phyloP scores from a whole-genome alignment of 2,329 filamentous ascomycete species.

The Microcyclospora tardicrescens region DNA sequence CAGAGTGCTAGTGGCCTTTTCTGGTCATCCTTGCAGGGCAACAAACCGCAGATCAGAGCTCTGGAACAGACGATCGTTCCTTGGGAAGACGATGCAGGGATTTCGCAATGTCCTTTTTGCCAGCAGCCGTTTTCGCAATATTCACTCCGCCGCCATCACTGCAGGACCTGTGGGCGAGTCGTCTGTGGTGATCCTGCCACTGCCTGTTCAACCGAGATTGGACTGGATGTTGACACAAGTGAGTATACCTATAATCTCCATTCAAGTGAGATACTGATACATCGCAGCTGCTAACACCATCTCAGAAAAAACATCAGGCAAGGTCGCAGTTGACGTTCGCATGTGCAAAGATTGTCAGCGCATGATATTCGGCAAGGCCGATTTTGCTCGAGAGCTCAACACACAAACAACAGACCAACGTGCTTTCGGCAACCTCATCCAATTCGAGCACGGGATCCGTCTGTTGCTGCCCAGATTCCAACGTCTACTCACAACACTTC shows the following conservation, averaged over 20 bases:
- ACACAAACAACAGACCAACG: slow-evolving; percentile 62
- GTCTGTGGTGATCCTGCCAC: slow-evolving; percentile 83
- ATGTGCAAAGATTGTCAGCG: slow-evolving; percentile 84
- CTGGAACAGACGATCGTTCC: slow-evolving; percentile 86
- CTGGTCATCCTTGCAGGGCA: slow-evolving; percentile 46
- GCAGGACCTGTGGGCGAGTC: slow-evolving; percentile 81
- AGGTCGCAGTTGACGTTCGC: slow-evolving; percentile 65
- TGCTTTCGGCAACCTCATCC: slow-evolving; percentile 68
- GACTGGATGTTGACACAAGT: slow-evolving; percentile 60
- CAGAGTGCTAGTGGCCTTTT: slow-evolving; percentile 39
- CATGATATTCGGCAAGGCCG: slow-evolving; percentile 58
- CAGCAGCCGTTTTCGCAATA: slow-evolving; percentile 92
- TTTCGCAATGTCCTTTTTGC: slow-evolving; percentile 79
- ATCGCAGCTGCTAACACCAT: slow-evolving; percentile 18
- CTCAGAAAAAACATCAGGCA: slow-evolving; percentile 31
- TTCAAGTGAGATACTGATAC: slow-evolving; percentile 19
- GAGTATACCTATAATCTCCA: slow-evolving; percentile 20
- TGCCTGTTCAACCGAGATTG: slow-evolving; percentile 71
- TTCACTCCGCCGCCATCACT: slow-evolving; percentile 87
- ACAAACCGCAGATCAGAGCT: slow-evolving; percentile 56
- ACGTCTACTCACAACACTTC: slow-evolving; percentile 57
- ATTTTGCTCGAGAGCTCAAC: slow-evolving; percentile 59
- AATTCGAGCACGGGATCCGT: slow-evolving; percentile 79
- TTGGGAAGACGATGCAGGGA: slow-evolving; percentile 83
- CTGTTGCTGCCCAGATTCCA: slow-evolving; percentile 75